A percentile compares a stretch with the other conserved stretches of the same genome.
phyloP scores from a whole-genome alignment of 805 yeast genomes.

The Torulaspora quercuum region DNA sequence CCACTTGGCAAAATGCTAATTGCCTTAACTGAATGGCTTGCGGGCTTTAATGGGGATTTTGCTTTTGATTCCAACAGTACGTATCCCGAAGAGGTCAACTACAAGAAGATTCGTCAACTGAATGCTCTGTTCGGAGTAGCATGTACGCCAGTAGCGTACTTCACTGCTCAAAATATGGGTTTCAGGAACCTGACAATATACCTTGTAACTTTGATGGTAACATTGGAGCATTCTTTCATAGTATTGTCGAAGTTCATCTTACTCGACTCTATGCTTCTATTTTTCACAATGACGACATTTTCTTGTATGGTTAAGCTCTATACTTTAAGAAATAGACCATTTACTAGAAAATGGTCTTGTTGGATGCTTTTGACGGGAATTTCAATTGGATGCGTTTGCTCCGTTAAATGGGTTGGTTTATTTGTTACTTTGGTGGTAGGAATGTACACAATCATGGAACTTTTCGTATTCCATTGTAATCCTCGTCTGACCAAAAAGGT shows the following conservation, averaged over 20 bases:
- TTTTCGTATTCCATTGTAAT: constrained; percentile 45
- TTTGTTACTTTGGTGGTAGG: constrained; percentile 63
- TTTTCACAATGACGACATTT: constrained; percentile 83
- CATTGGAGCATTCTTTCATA: constrained; percentile 77
- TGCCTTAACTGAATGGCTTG: constrained; percentile 80
- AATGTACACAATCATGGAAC: constrained; percentile 52
- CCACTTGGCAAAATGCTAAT: constrained; percentile 93
- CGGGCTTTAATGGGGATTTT: constrained; percentile 85
- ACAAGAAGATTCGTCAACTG: constrained; percentile 80
- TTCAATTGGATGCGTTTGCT: constrained; percentile 77
- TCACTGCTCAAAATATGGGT: constrained; percentile 72
- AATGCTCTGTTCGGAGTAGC: constrained; percentile 80
- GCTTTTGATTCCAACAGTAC: constrained; percentile 77
- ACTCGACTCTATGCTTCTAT: constrained; percentile 84
- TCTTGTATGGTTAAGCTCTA: constrained; percentile 71
- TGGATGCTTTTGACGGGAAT: constrained; percentile 65
- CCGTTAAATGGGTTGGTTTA: constrained; percentile 83
- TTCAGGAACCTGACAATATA: constrained; percentile 68
- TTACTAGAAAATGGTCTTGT: constrained; percentile 66
- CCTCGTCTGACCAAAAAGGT: constrained; percentile 38
- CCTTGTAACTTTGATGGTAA: constrained; percentile 74
- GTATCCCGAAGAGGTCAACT: constrained; percentile 77
- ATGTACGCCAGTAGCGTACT: constrained; percentile 84
- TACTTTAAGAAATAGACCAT: constrained; percentile 49
- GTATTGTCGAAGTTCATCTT: constrained; percentile 86